phyloP scores from a whole-genome alignment of 306 rosid species.

The Boehmeria nivea region DNA sequence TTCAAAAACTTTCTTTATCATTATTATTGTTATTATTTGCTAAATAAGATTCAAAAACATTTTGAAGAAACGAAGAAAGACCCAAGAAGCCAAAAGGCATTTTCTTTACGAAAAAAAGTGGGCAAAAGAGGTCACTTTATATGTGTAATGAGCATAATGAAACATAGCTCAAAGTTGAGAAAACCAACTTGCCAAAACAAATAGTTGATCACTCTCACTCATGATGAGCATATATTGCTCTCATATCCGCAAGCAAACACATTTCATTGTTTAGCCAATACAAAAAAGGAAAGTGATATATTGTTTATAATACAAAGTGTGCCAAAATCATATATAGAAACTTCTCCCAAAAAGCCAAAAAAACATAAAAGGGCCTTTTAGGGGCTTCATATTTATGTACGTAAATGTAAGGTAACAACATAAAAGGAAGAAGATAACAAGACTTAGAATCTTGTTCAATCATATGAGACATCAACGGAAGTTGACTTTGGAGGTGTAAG shows the following conservation, averaged over 20 bases:
- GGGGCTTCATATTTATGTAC: background rate
- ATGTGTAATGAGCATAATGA: background rate
- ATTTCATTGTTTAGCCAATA: no score
- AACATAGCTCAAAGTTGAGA: background rate
- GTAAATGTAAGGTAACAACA: background rate
- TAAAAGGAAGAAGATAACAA: background rate
- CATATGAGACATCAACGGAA: slow-evolving; percentile 39
- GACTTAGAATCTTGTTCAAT: no score
- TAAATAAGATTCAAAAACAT: no score
- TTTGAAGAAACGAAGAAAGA: no score
- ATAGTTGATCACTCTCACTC: slow-evolving; percentile 12
- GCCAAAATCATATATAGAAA: background rate
- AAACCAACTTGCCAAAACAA: slow-evolving; percentile 11
- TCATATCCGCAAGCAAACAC: no score
- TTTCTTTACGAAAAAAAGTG: background rate
- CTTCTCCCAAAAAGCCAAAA: background rate
- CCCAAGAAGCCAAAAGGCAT: background rate
- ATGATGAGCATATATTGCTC: background rate
- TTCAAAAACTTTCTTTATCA: background rate
- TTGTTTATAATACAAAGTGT: no score
- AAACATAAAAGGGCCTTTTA: background rate
- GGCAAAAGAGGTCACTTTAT: background rate
- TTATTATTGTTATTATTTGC: no score
- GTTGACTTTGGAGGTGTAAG: slow-evolving; percentile 50
- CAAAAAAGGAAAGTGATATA: no score